phyloP scores from a whole-genome alignment of 192 early-diverging fungal species.

The Paraglomus brasilianum region DNA sequence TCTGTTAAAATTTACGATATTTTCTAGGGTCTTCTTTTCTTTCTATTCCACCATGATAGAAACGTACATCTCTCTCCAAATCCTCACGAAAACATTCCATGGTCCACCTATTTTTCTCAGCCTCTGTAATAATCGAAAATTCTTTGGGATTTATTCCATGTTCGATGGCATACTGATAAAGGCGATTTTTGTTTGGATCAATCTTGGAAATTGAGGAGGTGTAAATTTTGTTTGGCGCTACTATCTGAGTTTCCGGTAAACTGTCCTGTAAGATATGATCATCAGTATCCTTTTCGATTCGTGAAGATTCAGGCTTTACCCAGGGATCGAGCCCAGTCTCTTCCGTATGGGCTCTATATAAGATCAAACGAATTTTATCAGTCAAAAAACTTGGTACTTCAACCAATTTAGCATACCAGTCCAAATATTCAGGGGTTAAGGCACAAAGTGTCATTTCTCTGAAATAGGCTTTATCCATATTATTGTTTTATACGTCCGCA shows the following conservation, averaged over 20 bases:
- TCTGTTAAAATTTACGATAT: conserved; percentile 16
- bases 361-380: conserved; percentile 26
- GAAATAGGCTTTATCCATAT: conserved; percentile 22
- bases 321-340: conserved; percentile 16
- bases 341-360: conserved; percentile 17
- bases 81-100: background rate
- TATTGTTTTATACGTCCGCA: conserved; percentile 24
- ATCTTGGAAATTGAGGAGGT: no score
- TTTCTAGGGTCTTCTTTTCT: conserved; percentile 9
- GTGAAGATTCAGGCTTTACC: conserved; percentile 2
- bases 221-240: no score
- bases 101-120: background rate
- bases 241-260: conserved; percentile 3
- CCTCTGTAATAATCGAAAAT: background rate
- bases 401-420: conserved; percentile 27
- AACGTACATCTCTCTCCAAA: background rate
- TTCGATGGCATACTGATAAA: conserved; percentile 1
- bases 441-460: conserved; percentile 19
- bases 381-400: conserved; percentile 18
- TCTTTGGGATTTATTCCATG: background rate
- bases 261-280: no score
- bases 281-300: background rate
- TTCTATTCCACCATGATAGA: background rate
- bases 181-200: no score
- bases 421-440: conserved; percentile 26